Base-by-base conservation (phyloP, 2,329 filamentous ascomycete species). In the Aspergillus sp. region DNA sequence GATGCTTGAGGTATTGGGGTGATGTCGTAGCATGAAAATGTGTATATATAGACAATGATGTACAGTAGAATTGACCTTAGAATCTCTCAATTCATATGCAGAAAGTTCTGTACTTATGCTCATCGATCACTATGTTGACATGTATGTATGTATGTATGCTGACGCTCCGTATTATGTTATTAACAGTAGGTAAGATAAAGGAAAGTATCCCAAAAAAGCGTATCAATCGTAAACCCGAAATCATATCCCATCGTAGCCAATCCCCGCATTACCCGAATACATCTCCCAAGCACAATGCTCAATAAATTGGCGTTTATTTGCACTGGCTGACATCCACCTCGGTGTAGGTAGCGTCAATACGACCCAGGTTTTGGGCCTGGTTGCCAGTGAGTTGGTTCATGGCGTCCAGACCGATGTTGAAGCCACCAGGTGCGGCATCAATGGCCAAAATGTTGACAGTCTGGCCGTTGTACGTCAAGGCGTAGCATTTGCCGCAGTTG, bases 401-500 rank as follows among this genome's bases (percentile, higher is more conserved):
- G 2, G 82, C 82, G 10, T 62, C 58, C 69, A 79, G 71, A 28
- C 78, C 79, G 45, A 85, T 68, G 67, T 84, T 83, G 74, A 85
- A 82, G 8, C 81, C 82, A 41, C 72, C 71, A 4, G 70, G 61
- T 0, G 72, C 78, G 3, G 78, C 69, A 63, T 85, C 83, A 47
- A 85, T 74, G 2, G 79, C 83, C 15, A 81, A 72, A 23, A 84
- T 73, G 62, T 81, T 79, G 70, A 85, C 78, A 4, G 70, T 71
- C 48, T 76, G 79, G 30, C 66, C 62, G 55, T 77, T 73, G 71
- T 80, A 85, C 48, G 76, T 78, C 57, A 85, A 66, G 55, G 76
- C 70, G 70, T 82, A 85, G 76, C 83, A 85, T 48, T 78, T 80
- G 52, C 83, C 83, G 69, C 83, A 85, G 71, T 81, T 74, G 15